phyloP scores from a whole-genome alignment of 1,284 basidiomycete species.

The Austroboletus niveus region DNA sequence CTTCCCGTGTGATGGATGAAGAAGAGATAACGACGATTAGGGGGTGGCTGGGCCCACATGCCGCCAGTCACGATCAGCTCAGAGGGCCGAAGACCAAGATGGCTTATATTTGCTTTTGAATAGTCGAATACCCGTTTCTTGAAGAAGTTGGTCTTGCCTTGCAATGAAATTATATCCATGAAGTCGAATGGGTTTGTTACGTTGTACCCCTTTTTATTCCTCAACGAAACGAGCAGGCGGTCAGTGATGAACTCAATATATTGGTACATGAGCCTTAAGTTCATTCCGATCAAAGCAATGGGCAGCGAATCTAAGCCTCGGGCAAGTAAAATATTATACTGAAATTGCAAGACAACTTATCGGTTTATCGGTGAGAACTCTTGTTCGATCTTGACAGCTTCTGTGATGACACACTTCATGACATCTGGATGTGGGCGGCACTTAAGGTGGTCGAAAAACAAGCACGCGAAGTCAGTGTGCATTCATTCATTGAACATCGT shows the following conservation, averaged over 20 bases:
- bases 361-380: slow-evolving; percentile 62
- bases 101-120: no score
- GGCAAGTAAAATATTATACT: neutral
- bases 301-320: slow-evolving; percentile 61
- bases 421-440: slow-evolving; percentile 79
- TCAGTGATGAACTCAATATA: slow-evolving; percentile 99
- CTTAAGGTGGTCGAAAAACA: slow-evolving; percentile 87
- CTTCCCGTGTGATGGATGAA: no score
- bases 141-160: slow-evolving; percentile 83
- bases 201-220: slow-evolving; percentile 81
- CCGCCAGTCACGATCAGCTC: no score
- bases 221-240: slow-evolving; percentile 81
- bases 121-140: slow-evolving; percentile 72
- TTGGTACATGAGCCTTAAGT: slow-evolving; percentile 81
- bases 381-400: slow-evolving; percentile 85
- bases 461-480: slow-evolving; percentile 97
- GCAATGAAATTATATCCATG: slow-evolving; percentile 94
- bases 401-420: slow-evolving; percentile 70
- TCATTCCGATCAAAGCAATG: slow-evolving; percentile 80
- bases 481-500: slow-evolving; percentile 74
- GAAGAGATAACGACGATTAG: no score
- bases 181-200: slow-evolving; percentile 83
- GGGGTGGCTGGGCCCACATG: no score
- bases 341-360: slow-evolving; percentile 32
- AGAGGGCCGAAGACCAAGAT: no score